Conservation (phyloP, 1,139 yeast species). For the Yamadazyma jaroonii region DNA sequence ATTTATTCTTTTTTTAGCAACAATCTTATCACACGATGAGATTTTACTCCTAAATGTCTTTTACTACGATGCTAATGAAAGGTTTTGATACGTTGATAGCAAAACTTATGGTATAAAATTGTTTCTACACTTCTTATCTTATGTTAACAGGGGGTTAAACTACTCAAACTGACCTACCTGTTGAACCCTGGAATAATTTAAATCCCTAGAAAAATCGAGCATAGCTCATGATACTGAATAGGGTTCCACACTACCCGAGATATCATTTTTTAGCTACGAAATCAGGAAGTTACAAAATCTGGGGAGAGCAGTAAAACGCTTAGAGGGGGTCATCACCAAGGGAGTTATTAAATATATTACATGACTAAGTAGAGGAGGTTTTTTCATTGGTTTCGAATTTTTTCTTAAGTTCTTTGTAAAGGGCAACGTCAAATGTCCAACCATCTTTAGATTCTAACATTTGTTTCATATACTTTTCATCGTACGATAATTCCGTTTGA, state of each 20-base stretch:
- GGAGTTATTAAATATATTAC: too few relatives aligned
- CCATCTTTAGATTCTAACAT: conserved; percentile 19
- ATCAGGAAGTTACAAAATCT: too few relatives aligned
- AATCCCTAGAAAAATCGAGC: conserved; percentile 2
- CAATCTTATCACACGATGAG: conserved; percentile 2
- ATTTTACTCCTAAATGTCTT: not conserved
- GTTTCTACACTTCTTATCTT: not conserved
- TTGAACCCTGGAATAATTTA: not conserved
- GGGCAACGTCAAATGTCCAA: conserved; percentile 32
- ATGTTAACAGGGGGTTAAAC: too few relatives aligned
- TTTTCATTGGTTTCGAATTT: conserved; percentile 16
- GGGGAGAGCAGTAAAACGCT: too few relatives aligned
- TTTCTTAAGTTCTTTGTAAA: conserved; percentile 25
- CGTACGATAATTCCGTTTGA: conserved; percentile 26
- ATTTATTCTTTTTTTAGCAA: not conserved
- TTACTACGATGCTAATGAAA: too few relatives aligned
- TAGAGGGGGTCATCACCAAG: too few relatives aligned
- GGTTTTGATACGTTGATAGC: not conserved
- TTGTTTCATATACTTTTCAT: conserved; percentile 19
- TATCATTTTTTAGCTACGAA: too few relatives aligned
- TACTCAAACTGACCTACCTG: too few relatives aligned
- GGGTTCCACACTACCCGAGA: not conserved
- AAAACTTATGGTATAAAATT: too few relatives aligned
- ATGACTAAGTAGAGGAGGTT: too few relatives aligned
- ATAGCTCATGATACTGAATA: conserved; percentile 1